phyloP scores from a whole-genome alignment of 2,329 filamentous ascomycete species.

The Phialemoniopsis sp. region DNA sequence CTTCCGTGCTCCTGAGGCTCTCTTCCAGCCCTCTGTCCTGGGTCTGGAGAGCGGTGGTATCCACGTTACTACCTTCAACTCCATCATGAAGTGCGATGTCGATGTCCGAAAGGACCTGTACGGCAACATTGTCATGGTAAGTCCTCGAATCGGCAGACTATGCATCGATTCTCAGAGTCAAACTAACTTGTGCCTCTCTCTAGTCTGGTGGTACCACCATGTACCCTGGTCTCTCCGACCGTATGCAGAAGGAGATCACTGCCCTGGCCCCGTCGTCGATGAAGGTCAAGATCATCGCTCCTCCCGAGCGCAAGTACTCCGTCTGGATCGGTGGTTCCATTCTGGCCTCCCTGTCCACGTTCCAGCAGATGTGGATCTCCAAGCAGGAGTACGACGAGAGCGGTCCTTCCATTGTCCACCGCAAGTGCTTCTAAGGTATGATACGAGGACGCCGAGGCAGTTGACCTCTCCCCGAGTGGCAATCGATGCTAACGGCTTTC shows the following conservation, averaged over 20 bases:
- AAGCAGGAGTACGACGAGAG: constrained; percentile 99
- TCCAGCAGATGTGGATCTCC: constrained; percentile 99
- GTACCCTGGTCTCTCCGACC: constrained; percentile 99
- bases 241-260: constrained; percentile 99
- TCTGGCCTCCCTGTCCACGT: constrained; percentile 97
- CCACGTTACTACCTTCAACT: constrained; percentile 99
- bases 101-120: constrained; percentile 99
- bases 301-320: constrained; percentile 99
- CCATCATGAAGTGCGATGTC: constrained; percentile 99
- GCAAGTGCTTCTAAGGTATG: constrained; percentile 99
- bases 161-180: background rate
- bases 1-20: constrained; percentile 98
- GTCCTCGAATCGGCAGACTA: constrained; percentile 28
- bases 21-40: constrained; percentile 98
- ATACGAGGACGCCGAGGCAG: no score
- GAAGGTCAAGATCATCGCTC: constrained; percentile 99
- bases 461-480: no score
- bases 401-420: constrained; percentile 98
- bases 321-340: constrained; percentile 99
- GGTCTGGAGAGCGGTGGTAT: constrained; percentile 99
- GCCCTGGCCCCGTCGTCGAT: constrained; percentile 98
- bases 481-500: no score
- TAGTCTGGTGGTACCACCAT: constrained; percentile 99
- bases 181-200: constrained; percentile 22
- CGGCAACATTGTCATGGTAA: constrained; percentile 99